Percentiles rank a stretch among this genome's conserved stretches.
Evolutionary conservation across 768 basidiomycete genomes (phyloP).

Genomic region (Pleurotus platypus): DNA sequence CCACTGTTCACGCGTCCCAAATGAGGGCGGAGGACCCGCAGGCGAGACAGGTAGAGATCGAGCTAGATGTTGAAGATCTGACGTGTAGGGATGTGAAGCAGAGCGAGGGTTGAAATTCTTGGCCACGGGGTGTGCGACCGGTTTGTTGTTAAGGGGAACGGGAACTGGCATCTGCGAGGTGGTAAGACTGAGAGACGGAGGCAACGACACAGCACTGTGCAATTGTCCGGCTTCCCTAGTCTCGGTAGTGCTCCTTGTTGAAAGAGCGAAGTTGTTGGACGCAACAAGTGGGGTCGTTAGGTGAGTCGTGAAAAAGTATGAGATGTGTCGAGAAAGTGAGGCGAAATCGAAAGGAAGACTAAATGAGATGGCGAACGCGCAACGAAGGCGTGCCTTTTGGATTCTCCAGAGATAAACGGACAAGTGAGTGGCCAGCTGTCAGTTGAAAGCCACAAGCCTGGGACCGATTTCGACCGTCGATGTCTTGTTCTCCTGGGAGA

Average conservation of each 20-base stretch:
- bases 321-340: constrained; percentile 5
- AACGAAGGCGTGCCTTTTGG: constrained; percentile 93
- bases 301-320: constrained; percentile 55
- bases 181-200: constrained; percentile 36
- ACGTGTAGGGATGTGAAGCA: constrained; percentile 37
- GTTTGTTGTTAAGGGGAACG: constrained; percentile 59
- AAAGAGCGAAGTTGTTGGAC: constrained; percentile 28
- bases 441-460: constrained; percentile 17
- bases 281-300: constrained; percentile 58
- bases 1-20: constrained; percentile 71
- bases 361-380: constrained; percentile 71
- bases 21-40: constrained; percentile 58
- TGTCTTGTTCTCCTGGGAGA: constrained; percentile 29
- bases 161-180: constrained; percentile 83
- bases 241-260: constrained; percentile 37
- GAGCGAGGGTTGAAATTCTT: constrained; percentile 43
- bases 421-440: constrained; percentile 28
- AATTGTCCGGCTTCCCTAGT: constrained; percentile 37
- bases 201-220: constrained; percentile 41
- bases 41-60: constrained; percentile 59
- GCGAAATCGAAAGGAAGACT: constrained; percentile 12
- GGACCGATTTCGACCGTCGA: constrained; percentile 26
- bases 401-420: constrained; percentile 26
- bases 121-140: constrained; percentile 60
- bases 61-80: constrained; percentile 46